Evolutionary conservation across 345 rosid species (phyloP).

Genomic region (Kandelia obovata): DNA sequence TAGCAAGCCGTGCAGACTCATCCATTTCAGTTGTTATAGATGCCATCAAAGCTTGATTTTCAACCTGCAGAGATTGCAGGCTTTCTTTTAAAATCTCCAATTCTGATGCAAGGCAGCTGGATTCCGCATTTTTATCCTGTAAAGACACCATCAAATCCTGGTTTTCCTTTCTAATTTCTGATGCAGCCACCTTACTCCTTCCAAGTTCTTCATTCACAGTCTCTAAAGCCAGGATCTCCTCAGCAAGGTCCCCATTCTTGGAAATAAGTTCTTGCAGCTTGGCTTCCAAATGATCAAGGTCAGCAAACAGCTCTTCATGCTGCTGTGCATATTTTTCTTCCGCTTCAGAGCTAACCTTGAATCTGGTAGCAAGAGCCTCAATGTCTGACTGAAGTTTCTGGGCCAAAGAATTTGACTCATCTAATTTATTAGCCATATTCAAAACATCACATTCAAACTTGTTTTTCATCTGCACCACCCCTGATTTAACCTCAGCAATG

Average conservation of each 20-base stretch:
- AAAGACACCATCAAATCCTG: constrained; percentile 45
- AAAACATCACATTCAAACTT: constrained; percentile 45
- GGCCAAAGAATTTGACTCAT: constrained; percentile 40
- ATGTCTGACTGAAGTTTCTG: constrained; percentile 62
- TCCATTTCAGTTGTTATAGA: constrained; percentile 11
- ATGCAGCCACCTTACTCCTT: constrained; percentile 49
- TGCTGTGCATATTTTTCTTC: constrained; percentile 48
- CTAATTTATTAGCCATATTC: constrained; percentile 43
- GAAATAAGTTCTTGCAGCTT: constrained; percentile 53
- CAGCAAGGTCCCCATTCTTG: constrained; percentile 49
- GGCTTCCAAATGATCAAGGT: constrained; percentile 48
- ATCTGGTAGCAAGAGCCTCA: constrained; percentile 51
- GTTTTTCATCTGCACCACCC: constrained; percentile 47
- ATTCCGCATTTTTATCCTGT: constrained; percentile 51
- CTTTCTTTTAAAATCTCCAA: constrained; percentile 40
- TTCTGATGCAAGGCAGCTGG: constrained; percentile 42
- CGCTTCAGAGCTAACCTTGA: constrained; percentile 46
- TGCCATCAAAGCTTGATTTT: constrained; percentile 18
- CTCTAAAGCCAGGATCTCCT: constrained; percentile 52
- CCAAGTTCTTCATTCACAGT: constrained; percentile 49
- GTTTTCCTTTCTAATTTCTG: constrained; percentile 54
- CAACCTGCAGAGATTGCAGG: constrained; percentile 27
- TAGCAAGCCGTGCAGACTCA: constrained; percentile 15
- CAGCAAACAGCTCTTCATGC: constrained; percentile 49
- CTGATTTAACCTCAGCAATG: constrained; percentile 47